These are phyloP conservation scores for Pichia phayaonensis DNA, from an alignment of 805 yeast genomes.

Conservation along the genomic window DNA sequence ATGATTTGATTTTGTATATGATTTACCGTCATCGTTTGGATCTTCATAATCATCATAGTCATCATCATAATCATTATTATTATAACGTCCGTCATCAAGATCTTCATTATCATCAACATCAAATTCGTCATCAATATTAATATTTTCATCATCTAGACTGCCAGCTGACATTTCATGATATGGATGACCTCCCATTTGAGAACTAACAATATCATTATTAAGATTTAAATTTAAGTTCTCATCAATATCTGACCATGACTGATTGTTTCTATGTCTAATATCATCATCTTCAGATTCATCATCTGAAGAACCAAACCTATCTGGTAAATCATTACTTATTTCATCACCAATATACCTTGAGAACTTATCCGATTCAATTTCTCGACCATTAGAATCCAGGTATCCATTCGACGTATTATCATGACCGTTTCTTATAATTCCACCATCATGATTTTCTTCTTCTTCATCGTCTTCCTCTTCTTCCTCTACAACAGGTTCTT, in stretches of 20 bases:
- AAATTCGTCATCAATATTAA: conserved; percentile 26
- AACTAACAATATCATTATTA: conserved; percentile 11
- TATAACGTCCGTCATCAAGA: conserved; percentile 31
- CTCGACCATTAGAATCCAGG: conserved; percentile 20
- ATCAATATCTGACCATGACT: conserved; percentile 7
- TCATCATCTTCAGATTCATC: conserved; percentile 52
- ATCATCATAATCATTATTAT: conserved; percentile 5
- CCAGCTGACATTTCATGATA: conserved; percentile 28
- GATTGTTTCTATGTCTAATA: neutral
- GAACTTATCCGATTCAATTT: conserved; percentile 42
- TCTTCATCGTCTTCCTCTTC: conserved; percentile 10
- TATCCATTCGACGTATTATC: conserved; percentile 15
- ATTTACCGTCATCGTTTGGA: conserved; percentile 76
- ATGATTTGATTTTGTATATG: conserved; percentile 54
- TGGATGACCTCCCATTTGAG: conserved; percentile 29
- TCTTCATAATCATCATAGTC: conserved; percentile 64
- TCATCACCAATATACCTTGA: conserved; percentile 74
- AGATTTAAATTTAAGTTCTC: neutral
- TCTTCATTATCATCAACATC: conserved; percentile 28
- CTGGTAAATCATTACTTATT: conserved; percentile 46
- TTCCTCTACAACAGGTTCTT: conserved; percentile 14
- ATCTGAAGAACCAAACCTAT: conserved; percentile 43
- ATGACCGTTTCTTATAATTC: conserved; percentile 12
- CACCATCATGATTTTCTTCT: conserved; percentile 10
- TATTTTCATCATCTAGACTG: conserved; percentile 42